Conservation (phyloP, 306 rosid genomes). For the Vicia faba region DNA sequence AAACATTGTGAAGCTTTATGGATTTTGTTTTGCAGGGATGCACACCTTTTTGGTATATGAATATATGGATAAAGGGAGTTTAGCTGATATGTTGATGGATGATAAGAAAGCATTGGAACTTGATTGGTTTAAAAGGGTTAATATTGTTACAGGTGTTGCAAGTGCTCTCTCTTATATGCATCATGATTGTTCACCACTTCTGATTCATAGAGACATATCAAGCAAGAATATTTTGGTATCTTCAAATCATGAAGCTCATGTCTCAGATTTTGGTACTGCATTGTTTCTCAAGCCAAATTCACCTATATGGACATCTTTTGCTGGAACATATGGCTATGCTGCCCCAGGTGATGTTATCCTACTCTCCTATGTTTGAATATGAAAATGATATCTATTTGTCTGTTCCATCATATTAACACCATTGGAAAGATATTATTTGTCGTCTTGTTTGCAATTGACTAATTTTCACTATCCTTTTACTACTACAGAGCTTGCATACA, state of each 20-base stretch:
- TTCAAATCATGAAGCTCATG: constrained; percentile 35
- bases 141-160: constrained; percentile 46
- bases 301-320: constrained; percentile 48
- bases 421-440: too few species aligned
- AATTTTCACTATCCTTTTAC: background rate
- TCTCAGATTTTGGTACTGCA: constrained; percentile 56
- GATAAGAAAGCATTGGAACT: constrained; percentile 40
- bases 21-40: constrained; percentile 47
- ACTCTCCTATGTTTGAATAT: background rate
- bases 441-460: background rate
- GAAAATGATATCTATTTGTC: too few species aligned
- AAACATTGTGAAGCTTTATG: constrained; percentile 55
- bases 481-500: constrained; percentile 44
- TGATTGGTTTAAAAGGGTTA: constrained; percentile 46
- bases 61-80: constrained; percentile 50
- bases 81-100: constrained; percentile 30
- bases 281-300: constrained; percentile 47
- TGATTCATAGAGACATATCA: constrained; percentile 55
- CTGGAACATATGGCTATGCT: constrained; percentile 52
- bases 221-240: constrained; percentile 47
- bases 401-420: too few species aligned
- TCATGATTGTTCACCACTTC: constrained; percentile 39
- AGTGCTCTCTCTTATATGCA: constrained; percentile 45
- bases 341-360: constrained; percentile 45
- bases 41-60: constrained; percentile 51